Evolutionary conservation across 495 filamentous ascomycete genomes (phyloP), one percentile per base, ranked within the genome.

Genomic region (Penicillium bovifimosum): DNA sequence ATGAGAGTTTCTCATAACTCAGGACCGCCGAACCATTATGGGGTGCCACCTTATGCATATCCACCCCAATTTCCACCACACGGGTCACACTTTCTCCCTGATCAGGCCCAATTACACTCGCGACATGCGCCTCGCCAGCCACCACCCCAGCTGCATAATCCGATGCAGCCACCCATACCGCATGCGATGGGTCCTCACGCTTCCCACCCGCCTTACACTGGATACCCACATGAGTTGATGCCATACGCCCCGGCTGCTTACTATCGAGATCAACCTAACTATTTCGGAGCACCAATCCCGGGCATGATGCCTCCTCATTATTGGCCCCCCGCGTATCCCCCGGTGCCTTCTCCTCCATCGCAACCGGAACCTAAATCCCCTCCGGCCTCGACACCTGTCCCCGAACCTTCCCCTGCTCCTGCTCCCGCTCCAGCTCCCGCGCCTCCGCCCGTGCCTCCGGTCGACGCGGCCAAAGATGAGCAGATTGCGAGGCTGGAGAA

Each of bases 401-500:
- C 56, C 0, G 27, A 45, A 9, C 46, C 58, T 9, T 42, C 45
- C 1, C 54, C 60, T 8, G 29, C 56, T 5, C 56, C 56, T 0
- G 52, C 54, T n/a, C 47, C 55, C 4, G 31, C 53, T 8, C 50
- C 58, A 4, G 47, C 59, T 9, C 56, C 62, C 10, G 50, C 62
- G 6, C 47, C 51, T 3, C 42, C 58, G 0, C 46, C 58, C 8
- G 55, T 60, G 6, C 52, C 60, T 14, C 56, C 66, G 10, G 60
- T 51, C 28, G 70, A 75, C 32, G 33, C 59, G 28, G 65, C 71
- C 9, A 77, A 79, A 34, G 74, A 77, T 33, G 77, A 80, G 26
- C 76, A 77, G 18, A 78, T 78, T 41, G 75, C 69, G n/a, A 66
- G 73, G 34, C 55, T 80, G 16, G 76, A 80, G 54, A 75, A 78